Evolutionary conservation across 1,284 basidiomycete species (phyloP).

Genomic region (Athelia sp.): DNA sequence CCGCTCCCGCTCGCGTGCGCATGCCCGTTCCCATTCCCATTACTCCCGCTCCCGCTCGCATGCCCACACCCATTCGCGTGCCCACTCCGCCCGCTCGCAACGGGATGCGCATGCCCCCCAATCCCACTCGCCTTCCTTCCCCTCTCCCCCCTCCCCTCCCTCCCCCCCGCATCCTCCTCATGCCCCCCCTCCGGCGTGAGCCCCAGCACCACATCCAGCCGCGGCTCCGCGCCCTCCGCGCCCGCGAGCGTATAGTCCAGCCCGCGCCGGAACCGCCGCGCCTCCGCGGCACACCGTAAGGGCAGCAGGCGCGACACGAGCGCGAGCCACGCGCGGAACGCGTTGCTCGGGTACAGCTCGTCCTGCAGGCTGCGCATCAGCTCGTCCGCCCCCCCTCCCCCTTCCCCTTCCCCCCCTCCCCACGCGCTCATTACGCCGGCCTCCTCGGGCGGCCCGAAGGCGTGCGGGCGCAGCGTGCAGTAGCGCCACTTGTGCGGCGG

Average conservation of each 20-base stretch:
- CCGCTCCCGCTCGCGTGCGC: conserved; percentile 5
- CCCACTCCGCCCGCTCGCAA: no score
- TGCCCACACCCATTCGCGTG: no score
- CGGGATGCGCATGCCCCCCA: conserved; percentile 17
- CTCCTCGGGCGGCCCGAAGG: conserved; percentile 22
- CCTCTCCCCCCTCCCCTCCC: conserved; percentile 25
- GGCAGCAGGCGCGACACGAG: conserved; percentile 78
- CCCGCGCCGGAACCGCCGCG: conserved; percentile 87
- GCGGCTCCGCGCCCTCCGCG: conserved; percentile 77
- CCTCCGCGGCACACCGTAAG: conserved; percentile 68
- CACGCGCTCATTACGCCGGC: no score
- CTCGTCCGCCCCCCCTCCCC: conserved; percentile 46
- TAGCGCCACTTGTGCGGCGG: conserved; percentile 96
- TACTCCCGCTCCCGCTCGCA: conserved; percentile 20
- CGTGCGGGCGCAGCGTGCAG: conserved; percentile 50
- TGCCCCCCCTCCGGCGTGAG: conserved; percentile 70
- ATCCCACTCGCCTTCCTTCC: conserved; percentile 20
- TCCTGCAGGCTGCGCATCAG: conserved; percentile 67
- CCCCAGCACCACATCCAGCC: conserved; percentile 88
- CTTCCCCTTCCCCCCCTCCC: no score
- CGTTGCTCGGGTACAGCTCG: conserved; percentile 74
- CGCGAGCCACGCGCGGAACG: conserved; percentile 90
- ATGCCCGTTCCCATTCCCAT: no score
- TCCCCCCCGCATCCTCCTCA: conserved; percentile 13
- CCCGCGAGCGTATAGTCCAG: conserved; percentile 95